phyloP scores from a whole-genome alignment of 129 eudicot genomes.

The Pulicaria dysenterica region DNA sequence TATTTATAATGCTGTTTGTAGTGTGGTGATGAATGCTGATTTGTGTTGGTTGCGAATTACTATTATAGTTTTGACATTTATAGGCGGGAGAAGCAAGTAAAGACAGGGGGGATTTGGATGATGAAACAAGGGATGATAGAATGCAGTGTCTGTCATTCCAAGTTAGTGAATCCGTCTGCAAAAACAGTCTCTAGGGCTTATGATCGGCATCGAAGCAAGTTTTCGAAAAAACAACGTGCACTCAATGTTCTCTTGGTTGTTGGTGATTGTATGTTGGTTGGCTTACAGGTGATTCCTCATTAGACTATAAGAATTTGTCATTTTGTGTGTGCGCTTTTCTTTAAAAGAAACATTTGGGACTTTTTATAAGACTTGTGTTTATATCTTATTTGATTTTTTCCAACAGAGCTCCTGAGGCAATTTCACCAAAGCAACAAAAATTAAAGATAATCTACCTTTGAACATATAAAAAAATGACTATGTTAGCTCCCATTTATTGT shows the following conservation, averaged over 20 bases:
- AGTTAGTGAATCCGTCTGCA: conserved; percentile 63
- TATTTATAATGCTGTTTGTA: conserved; percentile 16
- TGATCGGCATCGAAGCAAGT: conserved; percentile 68
- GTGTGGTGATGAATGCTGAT: conserved; percentile 16
- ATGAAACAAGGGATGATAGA: conserved; percentile 89
- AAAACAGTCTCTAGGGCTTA: conserved; percentile 85
- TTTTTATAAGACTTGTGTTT: conserved; percentile 18
- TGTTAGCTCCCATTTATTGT: not conserved
- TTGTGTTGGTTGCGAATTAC: conserved; percentile 4
- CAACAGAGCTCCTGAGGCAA: conserved; percentile 21
- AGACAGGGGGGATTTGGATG: conserved; percentile 42
- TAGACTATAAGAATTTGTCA: conserved; percentile 29
- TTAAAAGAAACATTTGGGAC: conserved; percentile 16
- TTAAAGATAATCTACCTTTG: not conserved
- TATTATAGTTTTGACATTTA: conserved; percentile 23
- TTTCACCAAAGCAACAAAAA: conserved; percentile 8
- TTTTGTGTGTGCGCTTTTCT: conserved; percentile 14
- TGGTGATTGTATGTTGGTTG: conserved; percentile 94
- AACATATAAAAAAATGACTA: conserved; percentile 4
- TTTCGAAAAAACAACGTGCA: conserved; percentile 73
- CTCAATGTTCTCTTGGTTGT: conserved; percentile 84
- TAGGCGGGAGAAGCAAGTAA: conserved; percentile 31
- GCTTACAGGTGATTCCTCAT: conserved; percentile 64
- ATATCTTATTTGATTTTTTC: not conserved
- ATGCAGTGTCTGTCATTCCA: conserved; percentile 98